Base-by-base conservation (phyloP, 2,329 filamentous ascomycete species). In the Ilyonectria destructans region DNA sequence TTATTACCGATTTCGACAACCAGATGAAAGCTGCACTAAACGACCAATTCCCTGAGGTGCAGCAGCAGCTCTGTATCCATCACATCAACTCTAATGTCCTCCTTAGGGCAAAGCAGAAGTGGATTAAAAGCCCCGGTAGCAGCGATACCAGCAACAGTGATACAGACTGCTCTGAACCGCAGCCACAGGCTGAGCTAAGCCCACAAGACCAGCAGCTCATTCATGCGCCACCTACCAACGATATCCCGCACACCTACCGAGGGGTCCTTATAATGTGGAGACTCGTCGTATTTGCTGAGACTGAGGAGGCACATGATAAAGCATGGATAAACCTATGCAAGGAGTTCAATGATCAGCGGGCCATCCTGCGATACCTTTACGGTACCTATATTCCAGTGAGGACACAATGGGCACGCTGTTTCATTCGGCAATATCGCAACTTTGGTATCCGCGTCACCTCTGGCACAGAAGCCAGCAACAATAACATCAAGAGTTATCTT, bases 401-500 rank as follows among this genome's bases (percentile, higher is more conserved):
- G 48, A 48, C 63, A 6, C 63, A 62, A 35, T 67, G 49, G 63
- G 63, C 57, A 56, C 63, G 55, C 29, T 67, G 57, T 31, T 67
- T 67, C 31, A 67, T 66, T 35, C 58, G 54, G 19, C 46, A 60
- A 23, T 66, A 61, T 57, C 63, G 63, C 63, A 66, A 66, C 56
- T 66, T 66, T 33, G 63, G 63, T 26, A 66, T 66, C 35, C 46
- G 61, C 17, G 61, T 64, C 23, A 64, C 61, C 43, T 64, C 61
- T 58, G 52, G 61, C 43, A 64, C 61, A 48, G 61, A 64, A 37
- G 61, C 61, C 29, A 64, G 61, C 40, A 64, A 58, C 43, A 64
- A 64, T 54, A 58, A 64, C 54, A 31, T 58, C 61, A 64, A 64
- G 45, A 64, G 61, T 29, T 64, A 64, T 31, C 61, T 64, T 49